Conservation (phyloP, 805 yeast genomes). For the Candida broadrunensis region DNA sequence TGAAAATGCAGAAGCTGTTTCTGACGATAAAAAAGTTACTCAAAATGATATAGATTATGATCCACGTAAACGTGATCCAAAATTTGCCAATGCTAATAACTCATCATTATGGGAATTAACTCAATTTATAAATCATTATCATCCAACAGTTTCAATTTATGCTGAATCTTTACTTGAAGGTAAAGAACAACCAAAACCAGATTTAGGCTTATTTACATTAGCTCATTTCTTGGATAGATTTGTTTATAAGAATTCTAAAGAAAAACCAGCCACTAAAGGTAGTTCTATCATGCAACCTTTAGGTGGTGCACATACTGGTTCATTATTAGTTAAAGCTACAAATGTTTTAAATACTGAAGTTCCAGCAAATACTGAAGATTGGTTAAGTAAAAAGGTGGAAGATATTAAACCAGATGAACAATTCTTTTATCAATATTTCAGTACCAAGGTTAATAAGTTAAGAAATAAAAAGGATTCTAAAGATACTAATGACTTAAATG, state of each 20-base stretch:
- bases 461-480: constrained; percentile 17
- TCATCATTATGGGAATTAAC: constrained; percentile 85
- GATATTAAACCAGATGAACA: constrained; percentile 82
- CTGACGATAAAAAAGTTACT: constrained; percentile 8
- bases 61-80: constrained; percentile 89
- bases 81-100: constrained; percentile 77
- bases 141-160: constrained; percentile 85
- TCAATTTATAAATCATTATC: constrained; percentile 76
- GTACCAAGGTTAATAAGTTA: constrained; percentile 48
- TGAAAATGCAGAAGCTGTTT: constrained; percentile 3
- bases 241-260: constrained; percentile 90
- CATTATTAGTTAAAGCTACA: constrained; percentile 66
- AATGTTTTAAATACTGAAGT: constrained; percentile 35
- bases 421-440: constrained; percentile 85
- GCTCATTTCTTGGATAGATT: constrained; percentile 92
- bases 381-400: constrained; percentile 64
- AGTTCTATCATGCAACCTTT: constrained; percentile 96
- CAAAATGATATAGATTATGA: no score
- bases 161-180: constrained; percentile 62
- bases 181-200: constrained; percentile 68
- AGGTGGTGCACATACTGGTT: constrained; percentile 77
- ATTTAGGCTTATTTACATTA: constrained; percentile 81
- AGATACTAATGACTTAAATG: constrained; percentile 30
- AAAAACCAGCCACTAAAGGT: constrained; percentile 72
- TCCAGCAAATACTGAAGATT: constrained; percentile 83